Evolutionary conservation across 208 protist genomes (phyloP).

Genomic region (Wallacemonas sp.): DNA sequence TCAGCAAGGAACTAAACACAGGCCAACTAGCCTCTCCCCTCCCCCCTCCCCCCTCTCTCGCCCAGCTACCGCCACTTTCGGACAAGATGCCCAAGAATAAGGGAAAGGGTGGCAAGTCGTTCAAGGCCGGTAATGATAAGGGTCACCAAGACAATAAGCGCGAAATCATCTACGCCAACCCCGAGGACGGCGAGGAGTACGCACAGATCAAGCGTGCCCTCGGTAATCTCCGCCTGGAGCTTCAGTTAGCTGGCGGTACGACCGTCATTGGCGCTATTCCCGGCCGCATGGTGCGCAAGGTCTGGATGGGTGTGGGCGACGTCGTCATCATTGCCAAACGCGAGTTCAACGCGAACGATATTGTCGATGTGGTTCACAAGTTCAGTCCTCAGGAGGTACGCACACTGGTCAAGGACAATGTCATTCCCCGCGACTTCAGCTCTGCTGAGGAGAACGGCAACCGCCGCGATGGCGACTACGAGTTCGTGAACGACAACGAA

Average conservation of each 20-base stretch:
- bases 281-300: constrained; percentile 86
- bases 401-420: constrained; percentile 71
- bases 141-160: constrained; percentile 94
- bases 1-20: neutral
- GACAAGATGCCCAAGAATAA: constrained; percentile 91
- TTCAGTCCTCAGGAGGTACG: constrained; percentile 75
- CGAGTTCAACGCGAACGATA: constrained; percentile 77
- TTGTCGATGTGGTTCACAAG: constrained; percentile 86
- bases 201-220: constrained; percentile 96
- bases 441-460: constrained; percentile 66
- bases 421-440: constrained; percentile 85
- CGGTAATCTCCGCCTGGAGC: constrained; percentile 97
- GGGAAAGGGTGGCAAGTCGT: constrained; percentile 96
- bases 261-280: constrained; percentile 82
- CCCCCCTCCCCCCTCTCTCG: too few species aligned
- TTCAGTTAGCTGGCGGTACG: constrained; percentile 73
- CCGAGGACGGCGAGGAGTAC: constrained; percentile 98
- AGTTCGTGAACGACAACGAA: constrained; percentile 83
- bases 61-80: too few species aligned
- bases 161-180: constrained; percentile 93
- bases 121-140: constrained; percentile 95
- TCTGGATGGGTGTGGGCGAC: constrained; percentile 77
- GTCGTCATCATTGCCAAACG: constrained; percentile 82
- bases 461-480: constrained; percentile 57
- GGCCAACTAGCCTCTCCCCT: too few species aligned